Base-by-base conservation (phyloP, 2,329 filamentous ascomycete genomes). In the Pseudogymnoascus sp. region DNA sequence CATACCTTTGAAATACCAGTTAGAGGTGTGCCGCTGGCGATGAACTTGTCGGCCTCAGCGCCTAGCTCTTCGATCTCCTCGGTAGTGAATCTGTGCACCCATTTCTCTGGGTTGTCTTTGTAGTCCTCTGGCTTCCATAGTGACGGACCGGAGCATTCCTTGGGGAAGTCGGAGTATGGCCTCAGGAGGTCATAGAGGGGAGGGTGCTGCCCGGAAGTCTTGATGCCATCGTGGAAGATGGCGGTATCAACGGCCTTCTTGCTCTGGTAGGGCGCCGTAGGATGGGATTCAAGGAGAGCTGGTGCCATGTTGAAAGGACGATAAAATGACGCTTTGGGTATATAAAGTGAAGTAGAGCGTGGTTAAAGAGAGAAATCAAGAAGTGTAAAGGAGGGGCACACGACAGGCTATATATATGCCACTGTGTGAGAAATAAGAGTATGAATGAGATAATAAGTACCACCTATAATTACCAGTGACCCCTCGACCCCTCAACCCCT, bases 131-230 rank as follows among this genome's bases (percentile, higher is more conserved):
- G 80, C 62, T 82, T 80, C 90, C 90, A 95, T 31, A 90, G 84
- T 0, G 89, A 93, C 0, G 84, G 83, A 10, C 89, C 89, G 0
- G 80, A 80, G 72, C 93, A 91, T 65, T 87, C 76, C 64, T 84
- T 83, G 46, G 90, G 90, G 70, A 93, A 93, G 14, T 82, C 80
- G 0, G 82, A 79, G 73, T 91, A 93, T 0, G 88, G 83, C 59
- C 77, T 78, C n/a, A 93, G 75, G 7, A 81, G 76, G 33, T 86
- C 79, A 71, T 87, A 88, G 35, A 89, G 74, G 1, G 90, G 90
- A 24, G 83, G 79, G 68, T 90, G 87, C 72, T 93, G 90, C 40
- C 90, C 90, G 0, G 88, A 82, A 0, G 81, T 83, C 61, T 73
- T 74, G 63, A 74, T 73, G 1, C 72, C 72, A 56, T 74, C 72